phyloP scores from a whole-genome alignment of 2,329 filamentous ascomycete genomes.

The Pyrenophora tritici-repentis region DNA sequence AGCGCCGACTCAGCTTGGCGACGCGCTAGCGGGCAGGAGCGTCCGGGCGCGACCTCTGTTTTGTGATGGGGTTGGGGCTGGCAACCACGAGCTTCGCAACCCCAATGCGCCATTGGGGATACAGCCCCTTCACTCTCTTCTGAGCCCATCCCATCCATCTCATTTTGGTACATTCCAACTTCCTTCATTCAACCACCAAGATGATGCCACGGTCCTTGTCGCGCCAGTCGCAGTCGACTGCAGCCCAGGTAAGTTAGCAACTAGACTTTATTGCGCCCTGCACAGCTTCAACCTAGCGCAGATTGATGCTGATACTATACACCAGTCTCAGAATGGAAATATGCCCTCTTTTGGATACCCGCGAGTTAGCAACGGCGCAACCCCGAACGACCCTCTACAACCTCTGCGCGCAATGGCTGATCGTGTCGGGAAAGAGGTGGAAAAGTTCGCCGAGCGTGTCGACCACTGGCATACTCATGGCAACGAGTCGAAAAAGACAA shows the following conservation, averaged over 20 bases:
- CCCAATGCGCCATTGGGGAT: constrained; percentile 2
- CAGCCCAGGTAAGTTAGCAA: constrained; percentile 29
- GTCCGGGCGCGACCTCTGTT: constrained; percentile 30
- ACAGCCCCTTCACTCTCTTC: not conserved
- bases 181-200: not conserved
- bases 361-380: constrained; percentile 19
- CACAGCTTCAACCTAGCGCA: constrained; percentile 1
- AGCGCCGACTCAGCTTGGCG: constrained; percentile 21
- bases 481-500: constrained; percentile 47
- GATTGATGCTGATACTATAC: not conserved
- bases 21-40: constrained; percentile 15
- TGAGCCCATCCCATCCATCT: constrained; percentile 1
- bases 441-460: constrained; percentile 81
- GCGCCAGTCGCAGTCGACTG: constrained; percentile 32
- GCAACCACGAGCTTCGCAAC: constrained; percentile 10
- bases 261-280: too few relatives aligned
- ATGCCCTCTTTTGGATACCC: constrained; percentile 19
- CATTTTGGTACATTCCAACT: not conserved
- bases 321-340: constrained; percentile 18
- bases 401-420: constrained; percentile 69
- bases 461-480: constrained; percentile 66
- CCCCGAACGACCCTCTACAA: constrained; percentile 55
- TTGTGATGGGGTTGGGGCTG: constrained; percentile 23
- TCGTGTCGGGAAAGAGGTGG: constrained; percentile 77
- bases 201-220: constrained; percentile 38